phyloP scores from a whole-genome alignment of 306 rosid genomes.

The Boehmeria nivea region DNA sequence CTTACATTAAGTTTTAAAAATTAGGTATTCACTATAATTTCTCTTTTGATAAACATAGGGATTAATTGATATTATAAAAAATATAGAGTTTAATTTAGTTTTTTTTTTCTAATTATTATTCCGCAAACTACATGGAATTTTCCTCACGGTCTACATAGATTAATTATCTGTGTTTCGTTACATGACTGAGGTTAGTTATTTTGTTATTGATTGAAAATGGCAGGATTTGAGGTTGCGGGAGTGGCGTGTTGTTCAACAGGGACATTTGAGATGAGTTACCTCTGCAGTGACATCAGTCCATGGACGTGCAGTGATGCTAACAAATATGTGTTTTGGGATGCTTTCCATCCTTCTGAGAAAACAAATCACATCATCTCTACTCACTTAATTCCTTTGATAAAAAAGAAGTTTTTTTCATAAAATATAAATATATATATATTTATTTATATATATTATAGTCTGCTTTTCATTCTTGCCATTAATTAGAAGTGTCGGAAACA shows the following conservation, averaged over 20 bases:
- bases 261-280: constrained; percentile 81
- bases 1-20: too few species aligned
- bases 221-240: constrained; percentile 63
- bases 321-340: constrained; percentile 64
- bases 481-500: too few species aligned
- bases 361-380: constrained; percentile 38
- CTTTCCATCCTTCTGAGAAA: constrained; percentile 48
- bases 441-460: too few species aligned
- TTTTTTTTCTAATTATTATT: too few species aligned
- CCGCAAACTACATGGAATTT: too few species aligned
- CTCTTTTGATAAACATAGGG: too few species aligned
- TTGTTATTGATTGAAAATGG: neutral
- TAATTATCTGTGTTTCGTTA: neutral
- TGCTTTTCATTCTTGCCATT: too few species aligned
- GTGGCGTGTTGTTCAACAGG: constrained; percentile 88
- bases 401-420: neutral
- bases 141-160: too few species aligned
- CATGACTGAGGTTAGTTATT: neutral
- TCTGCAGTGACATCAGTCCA: constrained; percentile 49
- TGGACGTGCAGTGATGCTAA: constrained; percentile 69
- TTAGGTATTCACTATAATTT: too few species aligned
- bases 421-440: too few species aligned
- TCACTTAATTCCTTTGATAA: constrained; percentile 17
- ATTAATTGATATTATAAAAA: too few species aligned
- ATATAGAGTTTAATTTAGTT: too few species aligned